Base-by-base conservation (phyloP, 75 land plant genomes). In the Pinus tabuliformis region DNA sequence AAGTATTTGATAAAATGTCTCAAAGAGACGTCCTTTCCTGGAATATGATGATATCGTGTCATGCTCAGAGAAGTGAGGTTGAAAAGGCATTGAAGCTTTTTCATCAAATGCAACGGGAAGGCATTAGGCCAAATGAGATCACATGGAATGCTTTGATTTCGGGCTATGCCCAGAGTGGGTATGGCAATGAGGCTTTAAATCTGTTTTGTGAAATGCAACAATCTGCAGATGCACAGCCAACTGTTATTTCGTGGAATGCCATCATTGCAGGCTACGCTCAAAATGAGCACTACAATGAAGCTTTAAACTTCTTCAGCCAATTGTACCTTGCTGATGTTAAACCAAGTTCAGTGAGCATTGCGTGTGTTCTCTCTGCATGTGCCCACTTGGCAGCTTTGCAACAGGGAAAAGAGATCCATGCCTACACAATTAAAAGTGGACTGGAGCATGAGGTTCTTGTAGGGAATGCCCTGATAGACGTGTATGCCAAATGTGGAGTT, bases 21-120 rank as follows among this genome's bases (percentile, higher is more conserved):
- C 79, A 77, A 6, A 58, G 80, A 58, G 86, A 88, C 66, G 76
- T 78, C 18, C 76, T 85, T 1, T 79, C 90, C 4, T 88, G 88
- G 88, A 88, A 82, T 73, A 78, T 80, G 1, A 83, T 83, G 88
- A 88, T 85, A 37, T 72, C 80, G 37, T 80, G 83, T 18, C 76
- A 80, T 70, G 78, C 63, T 4, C 57, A 73, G 7, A 78, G 84
- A 62, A 80, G 75, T 22, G 30, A 70, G 15, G 39, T 74, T 26
- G 70, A 62, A 14, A 70, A 81, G 54, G 88, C 76, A 12, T 1
- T 86, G 57, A 68, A 57, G 17, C 14, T 84, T 1, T 76, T 88
- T 37, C n/a, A 6, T 21, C 74, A 80, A 14, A 91, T 91, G 92
- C 4, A 42, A 42, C 9, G 9, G 49, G 62, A 58, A 26, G 79